Base-by-base conservation (phyloP, 345 rosid genomes). In the Excoecaria agallocha region DNA sequence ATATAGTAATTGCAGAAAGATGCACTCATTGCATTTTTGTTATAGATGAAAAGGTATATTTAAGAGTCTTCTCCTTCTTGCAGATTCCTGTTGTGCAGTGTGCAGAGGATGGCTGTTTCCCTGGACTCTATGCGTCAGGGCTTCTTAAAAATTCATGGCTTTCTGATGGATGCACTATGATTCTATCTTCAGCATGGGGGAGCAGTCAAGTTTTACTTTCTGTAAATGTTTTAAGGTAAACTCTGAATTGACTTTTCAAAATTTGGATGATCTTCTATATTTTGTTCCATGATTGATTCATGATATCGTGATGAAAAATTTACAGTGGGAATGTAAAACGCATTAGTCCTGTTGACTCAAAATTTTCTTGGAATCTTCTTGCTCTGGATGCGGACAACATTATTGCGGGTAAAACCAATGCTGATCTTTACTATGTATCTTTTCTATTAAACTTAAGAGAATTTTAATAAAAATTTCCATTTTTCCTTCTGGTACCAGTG, bases 151-250 rank as follows among this genome's bases (percentile, higher is more conserved):
- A 86, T 68, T 93, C 96, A 3, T 95, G 99, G 98, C 93, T 95
- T 74, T 90, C 98, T 74, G 97, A 95, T 87, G 92, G 97, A 77
- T 76, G 84, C 78, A 91, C 89, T 43, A 78, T 95, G 85, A 78
- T 93, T 76, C 73, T 95, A 71, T 80, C 93, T 84, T 89, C 99
- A 68, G 49, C 76, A 58, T 95, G 96, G 96, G 69, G 82, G 59
- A 91, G 98, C 85, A 51, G 74, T 78, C 87, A 88, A 88, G 94
- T 81, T 71, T 79, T 93, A 65, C 86, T 91, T 81, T 84, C 88
- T 24, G 90, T 95, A 46, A 79, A 95, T 80, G 78, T 89, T 51
- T 67, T 82, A 64, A 93, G 92, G 99, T 93, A 77, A 74, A 22
- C 75, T 64, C 19, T 43, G 38, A 12, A 17, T 70, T 39, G 49